A percentile compares a stretch with the other conserved stretches of the same genome.
These are phyloP conservation scores for Paraurostyla sp. DNA, from an alignment of 73 alveolate species.

Conservation along the genomic window DNA sequence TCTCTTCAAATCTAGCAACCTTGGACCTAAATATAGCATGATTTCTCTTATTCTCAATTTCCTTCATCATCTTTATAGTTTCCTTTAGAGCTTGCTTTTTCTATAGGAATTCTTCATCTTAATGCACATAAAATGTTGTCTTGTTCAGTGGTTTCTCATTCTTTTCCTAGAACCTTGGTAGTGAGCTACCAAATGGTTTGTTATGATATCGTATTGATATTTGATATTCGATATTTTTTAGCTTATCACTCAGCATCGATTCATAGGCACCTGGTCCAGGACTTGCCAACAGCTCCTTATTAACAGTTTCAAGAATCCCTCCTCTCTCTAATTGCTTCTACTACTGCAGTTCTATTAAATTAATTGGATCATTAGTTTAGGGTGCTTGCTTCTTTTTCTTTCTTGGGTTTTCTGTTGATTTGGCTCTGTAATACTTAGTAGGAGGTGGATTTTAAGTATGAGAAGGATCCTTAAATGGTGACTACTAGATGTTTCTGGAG, in stretches of 20 bases:
- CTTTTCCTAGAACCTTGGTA: slow-evolving; percentile 9
- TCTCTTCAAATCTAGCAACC: too few relatives aligned
- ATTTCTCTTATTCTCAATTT: too few relatives aligned
- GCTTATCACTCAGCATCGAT: background rate
- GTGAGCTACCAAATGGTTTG: slow-evolving; percentile 44
- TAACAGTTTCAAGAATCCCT: slow-evolving; percentile 12
- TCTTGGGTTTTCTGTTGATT: background rate
- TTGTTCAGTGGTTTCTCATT: too few relatives aligned
- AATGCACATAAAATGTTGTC: too few relatives aligned
- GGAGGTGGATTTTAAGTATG: slow-evolving; percentile 19
- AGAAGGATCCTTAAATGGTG: slow-evolving; percentile 44
- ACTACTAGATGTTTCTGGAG: background rate
- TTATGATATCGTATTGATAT: background rate
- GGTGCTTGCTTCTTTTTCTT: background rate
- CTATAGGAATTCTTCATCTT: too few relatives aligned
- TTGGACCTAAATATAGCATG: too few relatives aligned
- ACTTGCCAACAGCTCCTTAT: background rate
- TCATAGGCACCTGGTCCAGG: slow-evolving; percentile 55
- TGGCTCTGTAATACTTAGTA: slow-evolving; percentile 7
- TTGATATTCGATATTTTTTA: background rate
- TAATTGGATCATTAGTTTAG: background rate
- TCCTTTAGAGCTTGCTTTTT: too few relatives aligned
- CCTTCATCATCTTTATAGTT: too few relatives aligned
- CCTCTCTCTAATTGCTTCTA: background rate
- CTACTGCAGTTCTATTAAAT: background rate